Percentiles rank a stretch among this genome's conserved stretches.
Evolutionary conservation across 352 stramenopile species (phyloP).

Genomic region (Elongisporangium undulatum): DNA sequence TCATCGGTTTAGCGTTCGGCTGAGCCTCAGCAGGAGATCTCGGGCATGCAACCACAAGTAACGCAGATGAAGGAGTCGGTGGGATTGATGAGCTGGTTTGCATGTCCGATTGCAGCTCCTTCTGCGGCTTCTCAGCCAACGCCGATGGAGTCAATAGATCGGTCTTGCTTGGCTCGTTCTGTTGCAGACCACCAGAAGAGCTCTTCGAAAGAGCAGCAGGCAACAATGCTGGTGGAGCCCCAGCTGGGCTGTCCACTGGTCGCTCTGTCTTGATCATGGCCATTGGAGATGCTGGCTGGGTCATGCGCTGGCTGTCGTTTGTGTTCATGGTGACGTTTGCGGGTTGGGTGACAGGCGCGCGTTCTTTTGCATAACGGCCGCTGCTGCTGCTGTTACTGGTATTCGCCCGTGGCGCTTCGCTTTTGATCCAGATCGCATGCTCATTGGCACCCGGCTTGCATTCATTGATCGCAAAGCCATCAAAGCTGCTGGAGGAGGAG

Average conservation of each 20-base stretch:
- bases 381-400: background rate
- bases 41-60: too few relatives aligned
- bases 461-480: constrained; percentile 2
- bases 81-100: background rate
- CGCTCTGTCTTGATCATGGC: background rate
- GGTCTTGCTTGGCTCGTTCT: background rate
- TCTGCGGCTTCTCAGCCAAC: background rate
- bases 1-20: background rate
- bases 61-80: background rate
- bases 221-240: background rate
- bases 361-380: too few relatives aligned
- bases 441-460: background rate
- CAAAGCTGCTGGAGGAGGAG: constrained; percentile 3
- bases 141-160: background rate
- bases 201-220: background rate
- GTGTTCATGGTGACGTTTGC: too few relatives aligned
- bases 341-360: too few relatives aligned
- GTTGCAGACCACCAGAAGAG: background rate
- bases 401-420: background rate
- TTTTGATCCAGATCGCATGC: background rate
- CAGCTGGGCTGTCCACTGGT: background rate
- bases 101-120: background rate
- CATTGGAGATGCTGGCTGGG: background rate
- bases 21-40: too few relatives aligned
- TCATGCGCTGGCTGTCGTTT: too few relatives aligned